Evolutionary conservation across 1,139 yeast species (phyloP).

Genomic region (Trichomonascaceae sp.): DNA sequence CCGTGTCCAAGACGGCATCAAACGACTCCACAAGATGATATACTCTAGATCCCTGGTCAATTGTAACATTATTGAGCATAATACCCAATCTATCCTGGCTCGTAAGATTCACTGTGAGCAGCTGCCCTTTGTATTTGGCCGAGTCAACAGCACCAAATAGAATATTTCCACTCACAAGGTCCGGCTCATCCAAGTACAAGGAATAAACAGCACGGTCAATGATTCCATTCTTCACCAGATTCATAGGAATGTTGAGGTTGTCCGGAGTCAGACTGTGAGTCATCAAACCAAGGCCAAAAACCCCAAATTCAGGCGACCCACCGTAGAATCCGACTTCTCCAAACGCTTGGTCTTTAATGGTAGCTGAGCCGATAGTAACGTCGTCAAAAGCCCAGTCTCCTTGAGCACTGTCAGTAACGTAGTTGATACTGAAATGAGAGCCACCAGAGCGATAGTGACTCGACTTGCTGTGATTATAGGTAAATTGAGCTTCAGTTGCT

Average conservation of each 20-base stretch:
- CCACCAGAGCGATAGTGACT: slow-evolving; percentile 11
- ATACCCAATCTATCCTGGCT: slow-evolving; percentile 8
- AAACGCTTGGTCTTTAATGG: slow-evolving; percentile 1
- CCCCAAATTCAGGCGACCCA: neutral
- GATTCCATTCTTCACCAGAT: neutral
- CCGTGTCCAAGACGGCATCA: slow-evolving; percentile 9
- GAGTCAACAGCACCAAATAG: slow-evolving; percentile 57
- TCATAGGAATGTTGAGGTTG: slow-evolving; percentile 21
- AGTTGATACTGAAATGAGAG: slow-evolving; percentile 22
- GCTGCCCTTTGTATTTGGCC: slow-evolving; percentile 46
- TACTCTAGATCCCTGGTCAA: slow-evolving; percentile 20
- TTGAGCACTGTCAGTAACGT: slow-evolving; percentile 22
- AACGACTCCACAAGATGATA: slow-evolving; percentile 26
- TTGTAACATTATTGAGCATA: neutral
- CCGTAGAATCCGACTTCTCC: slow-evolving; percentile 11
- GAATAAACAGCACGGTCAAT: neutral
- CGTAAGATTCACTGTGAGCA: slow-evolving; percentile 31
- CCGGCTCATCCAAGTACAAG: slow-evolving; percentile 28
- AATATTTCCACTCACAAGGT: slow-evolving; percentile 40
- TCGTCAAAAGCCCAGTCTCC: slow-evolving; percentile 47
- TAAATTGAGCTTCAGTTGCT: slow-evolving; percentile 13
- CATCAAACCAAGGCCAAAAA: slow-evolving; percentile 10
- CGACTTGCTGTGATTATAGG: slow-evolving; percentile 8
- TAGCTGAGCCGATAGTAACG: slow-evolving; percentile 20
- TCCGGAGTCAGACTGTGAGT: neutral